Evolutionary conservation across 768 basidiomycete species (phyloP), one percentile per base, ranked within the genome.

Genomic region (Boletus rubroflammeus): DNA sequence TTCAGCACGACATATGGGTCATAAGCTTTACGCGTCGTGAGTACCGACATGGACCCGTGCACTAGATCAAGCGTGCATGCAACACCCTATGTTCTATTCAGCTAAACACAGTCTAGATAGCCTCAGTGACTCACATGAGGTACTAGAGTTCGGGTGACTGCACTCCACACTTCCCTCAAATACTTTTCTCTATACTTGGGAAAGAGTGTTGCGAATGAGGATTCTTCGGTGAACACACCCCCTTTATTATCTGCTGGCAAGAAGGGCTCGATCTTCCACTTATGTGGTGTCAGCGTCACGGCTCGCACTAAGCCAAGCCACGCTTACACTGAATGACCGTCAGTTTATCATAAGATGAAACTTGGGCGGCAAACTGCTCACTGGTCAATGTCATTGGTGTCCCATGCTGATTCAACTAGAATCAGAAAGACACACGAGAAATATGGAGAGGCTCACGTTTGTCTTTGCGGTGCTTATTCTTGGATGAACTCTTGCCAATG

Each of bases 181-280:
- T 98, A 98, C 66, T 89, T 93, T 81, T 99, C 97, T 61, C 97
- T 83, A 68, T 98, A 98, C 72, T 97, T 98, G 13, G 97, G 97
- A 72, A 99, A 99, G 10, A 99, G 81, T 1, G 97, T 96, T 10
- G 96, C 96, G 65, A 98, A 99, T 0, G 93, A 96, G 3, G 94
- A 97, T 76, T 99, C 97, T 70, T 98, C 96, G 2, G 85, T 79
- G 74, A 99, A 93, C 2, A 89, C 77, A 0, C 90, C 89, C 14
- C 81, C 85, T 64, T 85, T 86, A 72, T 92, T 92, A 72, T 96
- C 90, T 38, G 69, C 70, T 5, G 80, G 76, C 54, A 76, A 67
- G 72, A 98, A 98, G 6, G 86, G 72, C 26, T 95, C 88, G 47
- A 98, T 74, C 73, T 90, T 90, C 97, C 97, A 99, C 86, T 90